phyloP scores from a whole-genome alignment of 768 basidiomycete genomes.

The Mrakia frigida region DNA sequence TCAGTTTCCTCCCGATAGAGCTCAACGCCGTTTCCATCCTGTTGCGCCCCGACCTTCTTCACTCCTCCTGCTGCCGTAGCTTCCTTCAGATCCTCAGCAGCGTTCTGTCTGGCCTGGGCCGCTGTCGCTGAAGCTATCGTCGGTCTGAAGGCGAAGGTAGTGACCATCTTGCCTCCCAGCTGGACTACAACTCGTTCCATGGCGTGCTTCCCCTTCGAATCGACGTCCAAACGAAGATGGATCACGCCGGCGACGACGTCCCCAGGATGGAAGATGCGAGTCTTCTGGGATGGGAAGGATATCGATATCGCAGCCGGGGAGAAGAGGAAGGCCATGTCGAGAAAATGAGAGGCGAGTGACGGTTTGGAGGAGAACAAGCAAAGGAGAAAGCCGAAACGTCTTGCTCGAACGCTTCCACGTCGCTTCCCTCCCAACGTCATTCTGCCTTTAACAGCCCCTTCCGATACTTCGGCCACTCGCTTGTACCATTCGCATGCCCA shows the following conservation, averaged over 20 bases:
- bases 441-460: too few species aligned
- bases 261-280: background rate
- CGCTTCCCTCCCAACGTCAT: too few species aligned
- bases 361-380: too few species aligned
- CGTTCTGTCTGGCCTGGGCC: background rate
- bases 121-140: background rate
- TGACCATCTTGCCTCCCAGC: background rate
- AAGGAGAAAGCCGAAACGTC: too few species aligned
- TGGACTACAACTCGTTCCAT: background rate
- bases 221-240: background rate
- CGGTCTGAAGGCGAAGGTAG: background rate
- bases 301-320: background rate
- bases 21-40: background rate
- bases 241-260: background rate
- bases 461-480: too few species aligned
- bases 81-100: background rate
- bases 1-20: background rate
- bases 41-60: background rate
- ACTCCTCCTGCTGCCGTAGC: background rate
- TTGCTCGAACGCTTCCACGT: too few species aligned
- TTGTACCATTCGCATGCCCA: too few species aligned
- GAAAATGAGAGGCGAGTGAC: background rate
- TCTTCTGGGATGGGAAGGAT: background rate
- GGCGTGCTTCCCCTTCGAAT: background rate
- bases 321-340: slow-evolving; percentile 4